phyloP scores from a whole-genome alignment of 2,329 filamentous ascomycete genomes.

The Seiridium cupressi region DNA sequence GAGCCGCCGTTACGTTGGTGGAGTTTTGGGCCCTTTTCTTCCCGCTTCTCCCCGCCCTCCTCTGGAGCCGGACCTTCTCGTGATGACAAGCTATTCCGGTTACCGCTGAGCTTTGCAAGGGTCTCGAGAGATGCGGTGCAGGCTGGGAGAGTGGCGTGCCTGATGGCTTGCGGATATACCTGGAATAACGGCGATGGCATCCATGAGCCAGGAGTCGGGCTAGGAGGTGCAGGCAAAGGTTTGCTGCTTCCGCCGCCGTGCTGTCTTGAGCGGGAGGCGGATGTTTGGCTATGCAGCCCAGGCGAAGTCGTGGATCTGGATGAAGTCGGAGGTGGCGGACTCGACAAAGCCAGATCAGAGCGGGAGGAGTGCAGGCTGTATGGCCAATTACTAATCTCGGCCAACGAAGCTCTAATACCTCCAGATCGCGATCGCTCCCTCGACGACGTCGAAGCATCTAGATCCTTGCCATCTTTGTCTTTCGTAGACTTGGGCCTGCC shows the following conservation, averaged over 20 bases:
- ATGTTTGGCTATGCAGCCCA: conserved; percentile 8
- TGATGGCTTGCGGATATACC: conserved; percentile 80
- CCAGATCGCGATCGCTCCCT: conserved; percentile 30
- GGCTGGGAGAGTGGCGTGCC: conserved; percentile 68
- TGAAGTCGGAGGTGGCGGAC: conserved; percentile 13
- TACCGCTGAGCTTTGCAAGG: conserved; percentile 61
- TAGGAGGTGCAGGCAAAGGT: conserved; percentile 11
- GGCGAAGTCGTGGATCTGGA: conserved; percentile 11
- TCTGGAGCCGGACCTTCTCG: conserved; percentile 32
- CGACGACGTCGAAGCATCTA: conserved; percentile 27
- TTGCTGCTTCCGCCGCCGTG: conserved; percentile 14
- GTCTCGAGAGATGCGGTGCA: conserved; percentile 67
- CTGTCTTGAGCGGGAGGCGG: conserved; percentile 10
- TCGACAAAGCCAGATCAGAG: conserved; percentile 33
- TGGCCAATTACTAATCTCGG: conserved; percentile 40
- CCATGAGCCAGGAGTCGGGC: conserved; percentile 40
- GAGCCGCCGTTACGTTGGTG: conserved; percentile 41
- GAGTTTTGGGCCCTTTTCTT: conserved; percentile 44
- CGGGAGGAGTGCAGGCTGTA: conserved; percentile 31
- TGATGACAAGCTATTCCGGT: conserved; percentile 39
- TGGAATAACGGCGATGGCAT: conserved; percentile 78
- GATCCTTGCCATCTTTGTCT: conserved; percentile 19
- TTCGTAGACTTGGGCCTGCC: conserved; percentile 39
- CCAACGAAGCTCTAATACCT: conserved; percentile 44
- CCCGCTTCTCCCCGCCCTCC: conserved; percentile 27